These are phyloP conservation scores for Pestalotiopsis sp. DNA, from an alignment of 2,329 filamentous ascomycete species.

Conservation along the genomic window DNA sequence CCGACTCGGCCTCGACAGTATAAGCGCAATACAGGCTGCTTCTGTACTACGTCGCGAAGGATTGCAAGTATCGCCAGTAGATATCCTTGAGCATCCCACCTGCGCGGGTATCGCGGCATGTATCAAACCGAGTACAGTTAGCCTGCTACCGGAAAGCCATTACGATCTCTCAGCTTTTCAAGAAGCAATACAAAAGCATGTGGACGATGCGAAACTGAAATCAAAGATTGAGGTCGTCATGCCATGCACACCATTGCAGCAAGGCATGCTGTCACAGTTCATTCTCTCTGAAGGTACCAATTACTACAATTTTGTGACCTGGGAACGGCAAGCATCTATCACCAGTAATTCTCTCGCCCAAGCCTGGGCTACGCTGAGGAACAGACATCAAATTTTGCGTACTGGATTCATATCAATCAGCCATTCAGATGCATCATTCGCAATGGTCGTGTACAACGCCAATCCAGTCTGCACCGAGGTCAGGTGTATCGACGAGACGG, in stretches of 20 bases:
- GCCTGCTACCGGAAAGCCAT: background rate
- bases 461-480: conserved; percentile 20
- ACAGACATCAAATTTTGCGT: conserved; percentile 71
- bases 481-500: conserved; percentile 15
- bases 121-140: background rate
- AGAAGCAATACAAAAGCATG: conserved; percentile 28
- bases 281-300: conserved; percentile 65
- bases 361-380: conserved; percentile 62
- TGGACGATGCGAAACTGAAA: conserved; percentile 25
- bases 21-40: conserved; percentile 81
- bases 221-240: conserved; percentile 58
- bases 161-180: conserved; percentile 47
- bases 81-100: conserved; percentile 70
- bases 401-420: conserved; percentile 71
- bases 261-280: conserved; percentile 78
- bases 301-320: conserved; percentile 76
- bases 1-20: conserved; percentile 87
- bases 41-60: conserved; percentile 64
- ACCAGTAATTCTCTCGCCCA: conserved; percentile 43
- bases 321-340: conserved; percentile 47
- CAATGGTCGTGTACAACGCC: conserved; percentile 67
- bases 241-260: conserved; percentile 80
- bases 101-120: conserved; percentile 36
- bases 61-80: conserved; percentile 63
- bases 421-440: conserved; percentile 64